phyloP scores from a whole-genome alignment of 2,329 filamentous ascomycete species.

The Colletotrichum coccodes region DNA sequence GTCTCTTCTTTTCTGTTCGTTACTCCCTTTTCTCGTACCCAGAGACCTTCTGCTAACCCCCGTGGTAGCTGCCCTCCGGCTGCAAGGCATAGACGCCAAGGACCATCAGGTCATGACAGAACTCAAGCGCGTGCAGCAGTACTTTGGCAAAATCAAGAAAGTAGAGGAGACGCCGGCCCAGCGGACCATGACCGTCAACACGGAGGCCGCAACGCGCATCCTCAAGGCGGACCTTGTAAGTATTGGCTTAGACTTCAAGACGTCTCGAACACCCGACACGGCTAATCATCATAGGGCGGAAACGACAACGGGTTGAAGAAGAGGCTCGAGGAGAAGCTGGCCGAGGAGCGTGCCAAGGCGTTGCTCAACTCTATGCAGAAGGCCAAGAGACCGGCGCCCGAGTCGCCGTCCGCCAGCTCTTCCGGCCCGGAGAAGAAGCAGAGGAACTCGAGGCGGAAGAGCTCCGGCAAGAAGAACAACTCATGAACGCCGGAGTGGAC shows the following conservation, averaged over 20 bases:
- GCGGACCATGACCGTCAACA: constrained; percentile 70
- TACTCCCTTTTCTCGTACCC: background rate
- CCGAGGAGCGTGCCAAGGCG: constrained; percentile 64
- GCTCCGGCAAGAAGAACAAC: constrained; percentile 19
- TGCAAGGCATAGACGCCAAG: constrained; percentile 84
- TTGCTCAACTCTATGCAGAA: constrained; percentile 56
- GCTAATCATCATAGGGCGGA: constrained; percentile 45
- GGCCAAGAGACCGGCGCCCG: constrained; percentile 53
- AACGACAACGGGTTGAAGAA: constrained; percentile 61
- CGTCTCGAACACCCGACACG: background rate
- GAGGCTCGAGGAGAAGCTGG: constrained; percentile 65
- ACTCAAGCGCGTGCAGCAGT: constrained; percentile 86
- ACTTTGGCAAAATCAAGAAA: constrained; percentile 90
- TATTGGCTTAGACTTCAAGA: background rate
- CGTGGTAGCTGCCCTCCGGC: constrained; percentile 73
- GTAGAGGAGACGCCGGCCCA: constrained; percentile 72
- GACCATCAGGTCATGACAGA: constrained; percentile 87
- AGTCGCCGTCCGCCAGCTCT: constrained; percentile 38
- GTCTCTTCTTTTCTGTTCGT: constrained; percentile 85
- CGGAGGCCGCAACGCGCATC: constrained; percentile 81
- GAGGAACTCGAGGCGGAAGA: constrained; percentile 42
- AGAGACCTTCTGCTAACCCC: constrained; percentile 2
- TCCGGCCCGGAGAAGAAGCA: constrained; percentile 43
- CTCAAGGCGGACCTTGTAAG: constrained; percentile 82
- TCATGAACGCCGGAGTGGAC: background rate